phyloP scores from a whole-genome alignment of 306 rosid genomes.

The Vigna reflexopilosa region DNA sequence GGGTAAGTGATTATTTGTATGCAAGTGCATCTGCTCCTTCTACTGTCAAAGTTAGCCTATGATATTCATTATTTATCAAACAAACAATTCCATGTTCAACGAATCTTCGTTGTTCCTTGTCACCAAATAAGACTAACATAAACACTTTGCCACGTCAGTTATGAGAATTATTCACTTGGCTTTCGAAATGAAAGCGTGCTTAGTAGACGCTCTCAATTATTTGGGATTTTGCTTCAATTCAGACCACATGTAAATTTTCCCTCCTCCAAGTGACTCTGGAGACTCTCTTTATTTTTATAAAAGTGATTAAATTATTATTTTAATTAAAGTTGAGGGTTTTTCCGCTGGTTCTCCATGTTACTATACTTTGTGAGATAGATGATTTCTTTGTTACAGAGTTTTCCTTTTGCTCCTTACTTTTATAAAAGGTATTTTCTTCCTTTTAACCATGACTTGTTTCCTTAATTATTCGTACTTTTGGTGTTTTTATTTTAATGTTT shows the following conservation, averaged over 20 bases:
- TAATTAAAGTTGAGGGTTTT: neutral
- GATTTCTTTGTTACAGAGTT: neutral
- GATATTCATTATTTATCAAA: neutral
- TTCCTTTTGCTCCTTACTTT: neutral
- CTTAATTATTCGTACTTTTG: neutral
- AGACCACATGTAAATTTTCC: slow-evolving; percentile 2
- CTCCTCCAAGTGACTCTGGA: neutral
- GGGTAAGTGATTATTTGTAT: neutral
- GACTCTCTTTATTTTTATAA: too few species aligned
- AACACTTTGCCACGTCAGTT: neutral
- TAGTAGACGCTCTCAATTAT: neutral
- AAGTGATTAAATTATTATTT: neutral
- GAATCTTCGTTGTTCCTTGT: neutral
- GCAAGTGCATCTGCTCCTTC: neutral
- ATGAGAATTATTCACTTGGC: neutral
- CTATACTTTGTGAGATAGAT: neutral
- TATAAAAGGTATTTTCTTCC: neutral
- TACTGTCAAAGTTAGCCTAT: neutral
- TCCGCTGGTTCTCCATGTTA: neutral
- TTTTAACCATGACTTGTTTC: neutral
- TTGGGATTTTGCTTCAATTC: slow-evolving; percentile 4
- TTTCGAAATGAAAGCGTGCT: neutral
- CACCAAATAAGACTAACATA: neutral
- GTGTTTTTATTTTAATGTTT: neutral
- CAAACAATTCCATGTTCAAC: neutral